Conservation (phyloP, 805 yeast species). For the Debaryomyces tyrocola region DNA sequence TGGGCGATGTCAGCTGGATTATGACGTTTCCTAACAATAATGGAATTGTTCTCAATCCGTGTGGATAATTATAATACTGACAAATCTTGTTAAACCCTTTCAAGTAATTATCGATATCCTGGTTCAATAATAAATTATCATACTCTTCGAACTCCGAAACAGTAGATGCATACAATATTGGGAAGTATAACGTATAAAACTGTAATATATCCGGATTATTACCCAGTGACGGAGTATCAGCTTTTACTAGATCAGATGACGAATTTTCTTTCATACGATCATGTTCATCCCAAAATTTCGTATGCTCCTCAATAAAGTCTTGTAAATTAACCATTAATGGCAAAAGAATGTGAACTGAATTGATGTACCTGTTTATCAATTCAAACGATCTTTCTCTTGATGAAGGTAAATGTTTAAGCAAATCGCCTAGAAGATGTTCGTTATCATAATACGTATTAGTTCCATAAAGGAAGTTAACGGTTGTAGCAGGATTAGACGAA, state of each 20-base stretch:
- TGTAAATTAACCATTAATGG: constrained; percentile 50
- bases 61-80: constrained; percentile 51
- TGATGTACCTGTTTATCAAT: constrained; percentile 47
- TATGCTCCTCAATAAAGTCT: constrained; percentile 47
- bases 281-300: constrained; percentile 46
- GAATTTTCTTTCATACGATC: constrained; percentile 1
- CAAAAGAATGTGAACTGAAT: constrained; percentile 55
- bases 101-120: constrained; percentile 50
- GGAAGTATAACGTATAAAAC: constrained; percentile 51
- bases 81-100: constrained; percentile 51
- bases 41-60: constrained; percentile 43
- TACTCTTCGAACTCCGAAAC: constrained; percentile 60
- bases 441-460: constrained; percentile 40
- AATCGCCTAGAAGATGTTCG: constrained; percentile 31
- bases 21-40: constrained; percentile 49
- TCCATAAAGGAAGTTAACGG: constrained; percentile 36
- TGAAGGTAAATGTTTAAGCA: constrained; percentile 45
- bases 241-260: constrained; percentile 5
- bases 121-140: constrained; percentile 45
- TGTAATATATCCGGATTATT: constrained; percentile 30
- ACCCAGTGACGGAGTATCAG: constrained; percentile 7
- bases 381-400: constrained; percentile 45
- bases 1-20: constrained; percentile 53
- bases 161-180: constrained; percentile 57
- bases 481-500: constrained; percentile 33